Base-by-base conservation (phyloP, 768 basidiomycete species). In the Boletus subparvulus region DNA sequence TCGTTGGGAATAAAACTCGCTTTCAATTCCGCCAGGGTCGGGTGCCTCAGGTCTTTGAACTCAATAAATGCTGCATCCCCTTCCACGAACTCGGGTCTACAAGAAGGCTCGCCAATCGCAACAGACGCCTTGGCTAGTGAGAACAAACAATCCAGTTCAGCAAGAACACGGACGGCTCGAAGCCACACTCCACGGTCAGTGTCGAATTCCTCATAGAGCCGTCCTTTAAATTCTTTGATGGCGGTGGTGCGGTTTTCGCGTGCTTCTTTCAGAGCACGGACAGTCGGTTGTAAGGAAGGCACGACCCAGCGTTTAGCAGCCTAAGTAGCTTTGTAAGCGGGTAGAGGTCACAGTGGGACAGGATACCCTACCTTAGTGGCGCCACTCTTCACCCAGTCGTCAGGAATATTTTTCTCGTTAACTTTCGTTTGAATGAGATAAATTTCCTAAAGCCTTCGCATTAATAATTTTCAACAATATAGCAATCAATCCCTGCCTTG, bases 121-220 rank as follows among this genome's bases (percentile, higher is more conserved):
- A 74, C 70, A 2, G 94, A 97, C 1, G 93, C 82, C 71, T 92
- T 95, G 6, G 96, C 90, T 46, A 98, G 75, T 62, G 92, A 92
- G 70, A 96, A 85, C 21, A 99, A 75, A 71, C 97, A 99, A 71
- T 99, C 97, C n/a, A 99, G 79, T 74, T 99, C 95, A 8, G 97
- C 89, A 48, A 96, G 81, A 16, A 92, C 86, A 37, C 92, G 84
- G 59, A 94, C 80, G 12, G 87, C 84, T n/a, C 86, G 83, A 65
- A 94, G 73, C 92, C 92, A 96, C 16, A 88, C 73, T 14, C 82
- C 78, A 43, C 91, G 85, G 66, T 95, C 91, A 4, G 80, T 73
- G 68, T 93, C 91, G 64, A 95, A 94, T 72, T 93, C 90, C 30
- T 77, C 81, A 63, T 80, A 96, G 17, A 95, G 75, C 39, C 86